Evolutionary conservation across 192 early-diverging fungal genomes (phyloP), one percentile per base, ranked within the genome.

Genomic region (Gonapodya prolifera): DNA sequence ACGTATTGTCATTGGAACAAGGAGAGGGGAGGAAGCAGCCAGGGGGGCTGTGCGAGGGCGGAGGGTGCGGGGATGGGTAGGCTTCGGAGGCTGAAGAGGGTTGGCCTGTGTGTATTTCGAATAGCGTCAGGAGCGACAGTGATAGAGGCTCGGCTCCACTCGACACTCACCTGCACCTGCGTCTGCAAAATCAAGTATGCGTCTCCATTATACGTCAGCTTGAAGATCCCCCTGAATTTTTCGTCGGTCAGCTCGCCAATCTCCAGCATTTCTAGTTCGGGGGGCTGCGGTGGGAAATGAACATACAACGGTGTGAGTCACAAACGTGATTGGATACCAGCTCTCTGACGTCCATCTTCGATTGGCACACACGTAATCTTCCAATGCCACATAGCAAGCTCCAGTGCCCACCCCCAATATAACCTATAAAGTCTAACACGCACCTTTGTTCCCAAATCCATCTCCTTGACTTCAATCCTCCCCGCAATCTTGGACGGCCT

Each of bases 201-300:
- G 83, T 99, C 95, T 16, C 98, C 96, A 75, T 84, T 87, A 81
- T 99, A 99, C 33, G 87, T 89, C 81, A 99, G 86, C 75, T 95
- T 94, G 85, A 99, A 99, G 78, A 98, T 95, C 1, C 91, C 98
- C 69, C 94, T 90, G 83, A 98, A 98, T 70, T 92, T 88, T 80
- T 98, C 96, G 69, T 90, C 90, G n/a, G 91, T 90, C 23, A 99
- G 87, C 76, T 99, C 98, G 69, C 95, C 92, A 79, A 99, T 97
- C 76, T 99, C 98, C 8, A 99, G 83, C 80, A 99, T 96, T 78
- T 99, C 98, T 34, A 99, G 86, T 71, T 98, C 96, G 28, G 98
- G 98, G 1, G 97, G 91, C 87, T 94, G 82, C 0, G 28, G 34
- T 30, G 33, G 70, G 30, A 2, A 34, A 2, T 1, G n/a, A 69